A percentile compares a stretch with the other conserved stretches of the same genome.
Evolutionary conservation across 352 stramenopile species (phyloP).

Genomic region (Lagenidium sp.): DNA sequence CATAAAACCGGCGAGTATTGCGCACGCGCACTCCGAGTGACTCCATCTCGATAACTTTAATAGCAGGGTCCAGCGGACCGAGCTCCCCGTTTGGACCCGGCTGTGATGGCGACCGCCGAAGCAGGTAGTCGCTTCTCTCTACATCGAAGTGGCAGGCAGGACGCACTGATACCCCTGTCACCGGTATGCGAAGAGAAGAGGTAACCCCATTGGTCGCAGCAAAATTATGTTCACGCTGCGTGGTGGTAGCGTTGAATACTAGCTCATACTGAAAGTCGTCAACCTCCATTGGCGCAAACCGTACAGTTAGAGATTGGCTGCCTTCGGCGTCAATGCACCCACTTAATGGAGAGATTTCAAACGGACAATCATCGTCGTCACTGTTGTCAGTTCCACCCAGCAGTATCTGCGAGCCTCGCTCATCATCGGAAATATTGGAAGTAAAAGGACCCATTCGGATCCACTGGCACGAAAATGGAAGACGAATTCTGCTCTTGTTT

Average conservation of each 20-base stretch:
- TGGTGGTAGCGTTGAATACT: conserved; percentile 18
- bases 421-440: not conserved
- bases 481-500: conserved; percentile 66
- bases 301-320: conserved; percentile 68
- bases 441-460: conserved; percentile 11
- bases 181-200: conserved; percentile 17
- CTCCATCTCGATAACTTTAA: conserved; percentile 91
- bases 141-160: conserved; percentile 93
- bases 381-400: conserved; percentile 2
- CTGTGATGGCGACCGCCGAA: conserved; percentile 50
- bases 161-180: conserved; percentile 70
- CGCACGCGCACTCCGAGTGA: conserved; percentile 85
- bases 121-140: conserved; percentile 82
- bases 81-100: conserved; percentile 77
- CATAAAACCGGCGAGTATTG: conserved; percentile 91
- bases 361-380: conserved; percentile 69
- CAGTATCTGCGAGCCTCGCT: too few relatives aligned
- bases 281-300: conserved; percentile 89
- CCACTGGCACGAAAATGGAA: conserved; percentile 56
- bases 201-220: not conserved
- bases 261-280: conserved; percentile 79
- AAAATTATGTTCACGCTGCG: not conserved
- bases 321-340: conserved; percentile 50
- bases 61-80: conserved; percentile 71
- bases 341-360: conserved; percentile 63